Base-by-base conservation (phyloP, 1,284 basidiomycete species). In the Moniliophthora roreri region DNA sequence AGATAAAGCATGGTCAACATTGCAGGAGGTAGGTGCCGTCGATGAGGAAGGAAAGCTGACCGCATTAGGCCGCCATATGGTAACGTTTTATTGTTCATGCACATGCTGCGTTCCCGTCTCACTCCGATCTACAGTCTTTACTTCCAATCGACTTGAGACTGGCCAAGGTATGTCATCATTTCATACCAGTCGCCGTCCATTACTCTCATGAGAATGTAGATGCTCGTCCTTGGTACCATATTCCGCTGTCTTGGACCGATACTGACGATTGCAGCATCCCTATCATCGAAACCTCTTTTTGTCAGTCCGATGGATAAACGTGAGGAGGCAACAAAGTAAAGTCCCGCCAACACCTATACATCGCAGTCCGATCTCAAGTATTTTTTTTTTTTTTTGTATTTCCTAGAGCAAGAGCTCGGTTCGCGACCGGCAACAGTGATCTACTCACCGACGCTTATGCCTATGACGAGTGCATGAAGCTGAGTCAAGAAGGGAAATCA, bases 231-330 rank as follows among this genome's bases (percentile, higher is more conserved):
- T 0, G 91, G 81, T 0, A 82, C 87, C 1, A 80, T 93, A 41
- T 93, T 95, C 71, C 81, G 82, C 60, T 94, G 91, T 58, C 71
- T 95, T 7, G 84, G 84, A 52, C 83, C 84, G 47, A 77, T 91
- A 20, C 76, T 94, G n/a, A 92, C 90, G 1, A 81, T 93, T 35
- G 87, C 88, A 1, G 91, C 93, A n/a, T 77, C 84, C 58, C 71
- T 97, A 45, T 95, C 93, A 1, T 90, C 87, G 23, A 96, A 96
- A 64, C 89, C 95, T 1, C 69, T 98, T 36, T 97, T 97, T 69
- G 64, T 84, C 3, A 90, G 75, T 50, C 91, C 93, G 0, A 79
- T 89, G 65, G 93, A 96, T 32, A 87, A 87, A 68, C 78, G 93
- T 6, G 89, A 95, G 32, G 91, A 93, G 62, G 87, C 88, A 6